Percentiles rank a stretch among this genome's conserved stretches.
Conservation (phyloP, 2,329 filamentous ascomycete species). For the Colletotrichum lentis region DNA sequence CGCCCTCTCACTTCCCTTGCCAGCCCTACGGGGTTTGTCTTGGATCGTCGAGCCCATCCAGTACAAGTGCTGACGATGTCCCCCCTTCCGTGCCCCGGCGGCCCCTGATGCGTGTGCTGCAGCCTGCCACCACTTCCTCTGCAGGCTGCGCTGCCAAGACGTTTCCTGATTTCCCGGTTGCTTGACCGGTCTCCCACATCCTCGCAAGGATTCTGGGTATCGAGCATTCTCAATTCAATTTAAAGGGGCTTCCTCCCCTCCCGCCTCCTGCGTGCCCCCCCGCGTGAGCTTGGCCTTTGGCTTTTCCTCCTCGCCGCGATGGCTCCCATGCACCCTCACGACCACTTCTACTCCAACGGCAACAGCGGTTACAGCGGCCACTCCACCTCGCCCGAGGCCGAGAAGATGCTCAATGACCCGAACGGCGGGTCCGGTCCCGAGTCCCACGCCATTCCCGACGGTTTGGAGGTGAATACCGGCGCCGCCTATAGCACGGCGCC, state of each 20-base stretch:
- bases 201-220: neutral
- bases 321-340: constrained; percentile 23
- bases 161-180: neutral
- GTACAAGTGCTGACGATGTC: constrained; percentile 8
- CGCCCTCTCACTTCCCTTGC: neutral
- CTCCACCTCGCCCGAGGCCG: constrained; percentile 26
- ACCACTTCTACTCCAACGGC: constrained; percentile 19
- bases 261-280: neutral
- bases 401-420: constrained; percentile 33
- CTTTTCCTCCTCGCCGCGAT: constrained; percentile 1
- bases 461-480: constrained; percentile 23
- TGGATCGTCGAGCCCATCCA: neutral
- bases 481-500: constrained; percentile 23
- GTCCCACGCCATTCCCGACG: constrained; percentile 27
- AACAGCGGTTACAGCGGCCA: constrained; percentile 10
- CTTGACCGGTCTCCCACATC: neutral
- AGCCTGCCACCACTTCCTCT: no score
- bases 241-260: neutral
- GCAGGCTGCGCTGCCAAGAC: neutral
- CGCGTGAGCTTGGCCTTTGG: neutral
- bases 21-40: constrained; percentile 25
- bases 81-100: neutral
- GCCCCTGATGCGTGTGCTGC: constrained; percentile 18
- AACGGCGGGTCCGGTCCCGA: constrained; percentile 20
- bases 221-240: constrained; percentile 3